Conservation (phyloP, 2,329 filamentous ascomycete genomes). For the Microdochium paspali region DNA sequence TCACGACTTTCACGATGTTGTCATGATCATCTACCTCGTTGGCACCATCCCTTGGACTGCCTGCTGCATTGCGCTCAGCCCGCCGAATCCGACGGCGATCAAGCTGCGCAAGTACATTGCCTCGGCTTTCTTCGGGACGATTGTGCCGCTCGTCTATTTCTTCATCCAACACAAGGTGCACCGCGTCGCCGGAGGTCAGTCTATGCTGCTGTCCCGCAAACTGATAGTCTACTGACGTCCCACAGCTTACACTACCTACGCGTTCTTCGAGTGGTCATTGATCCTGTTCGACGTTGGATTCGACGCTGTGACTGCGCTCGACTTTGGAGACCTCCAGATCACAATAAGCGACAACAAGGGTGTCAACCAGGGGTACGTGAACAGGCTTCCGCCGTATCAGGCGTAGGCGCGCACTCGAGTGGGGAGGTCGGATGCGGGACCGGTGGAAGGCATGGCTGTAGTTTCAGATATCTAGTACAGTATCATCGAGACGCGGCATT, state of each 20-base stretch:
- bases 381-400: constrained; percentile 62
- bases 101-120: constrained; percentile 85
- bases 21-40: constrained; percentile 98
- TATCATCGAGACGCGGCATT: too few species aligned
- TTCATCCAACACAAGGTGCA: constrained; percentile 99
- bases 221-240: constrained; percentile 5
- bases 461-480: too few species aligned
- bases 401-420: neutral
- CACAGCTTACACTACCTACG: constrained; percentile 89
- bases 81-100: constrained; percentile 71
- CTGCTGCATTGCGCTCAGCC: constrained; percentile 81
- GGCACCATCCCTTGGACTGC: constrained; percentile 92
- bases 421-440: neutral
- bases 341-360: constrained; percentile 84
- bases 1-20: constrained; percentile 97
- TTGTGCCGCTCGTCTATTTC: constrained; percentile 87
- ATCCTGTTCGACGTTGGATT: constrained; percentile 94
- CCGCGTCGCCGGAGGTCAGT: constrained; percentile 79
- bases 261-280: constrained; percentile 95
- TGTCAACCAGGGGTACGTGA: constrained; percentile 95
- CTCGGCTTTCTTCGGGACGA: constrained; percentile 76
- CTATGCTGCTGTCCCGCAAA: neutral
- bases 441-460: neutral
- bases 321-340: constrained; percentile 85
- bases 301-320: constrained; percentile 86